These are phyloP conservation scores for Leishmania aethiopica DNA, from an alignment of 208 protist genomes.

Conservation along the genomic window DNA sequence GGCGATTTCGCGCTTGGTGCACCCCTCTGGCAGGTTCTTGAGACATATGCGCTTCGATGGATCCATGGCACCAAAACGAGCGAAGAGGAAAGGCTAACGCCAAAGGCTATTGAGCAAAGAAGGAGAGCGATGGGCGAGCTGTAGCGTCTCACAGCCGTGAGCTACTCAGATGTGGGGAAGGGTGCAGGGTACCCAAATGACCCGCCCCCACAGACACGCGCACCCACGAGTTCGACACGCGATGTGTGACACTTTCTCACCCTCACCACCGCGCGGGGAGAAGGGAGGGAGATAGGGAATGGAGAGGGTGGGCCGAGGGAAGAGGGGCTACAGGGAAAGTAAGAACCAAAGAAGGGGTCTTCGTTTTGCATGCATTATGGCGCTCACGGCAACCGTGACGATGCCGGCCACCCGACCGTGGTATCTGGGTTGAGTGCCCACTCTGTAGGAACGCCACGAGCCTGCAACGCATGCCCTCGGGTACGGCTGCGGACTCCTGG, in stretches of 20 bases:
- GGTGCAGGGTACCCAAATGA: neutral
- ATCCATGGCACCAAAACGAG: conserved; percentile 50
- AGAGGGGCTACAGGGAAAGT: too few relatives aligned
- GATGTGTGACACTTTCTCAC: neutral
- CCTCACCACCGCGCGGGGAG: neutral
- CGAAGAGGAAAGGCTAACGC: neutral
- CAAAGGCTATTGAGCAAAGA: neutral
- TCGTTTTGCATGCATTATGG: neutral
- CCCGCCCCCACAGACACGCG: neutral
- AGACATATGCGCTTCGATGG: conserved; percentile 87
- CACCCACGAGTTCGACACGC: neutral
- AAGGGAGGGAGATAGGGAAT: neutral
- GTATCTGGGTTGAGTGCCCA: neutral
- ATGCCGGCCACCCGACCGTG: neutral
- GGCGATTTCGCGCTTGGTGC: conserved; percentile 85
- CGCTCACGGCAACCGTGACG: neutral
- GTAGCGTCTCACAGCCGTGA: neutral
- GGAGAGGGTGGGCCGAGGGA: neutral
- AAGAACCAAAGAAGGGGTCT: neutral
- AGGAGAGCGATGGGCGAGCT: neutral
- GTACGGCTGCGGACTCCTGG: neutral
- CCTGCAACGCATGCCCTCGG: too few relatives aligned
- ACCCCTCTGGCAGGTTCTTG: conserved; percentile 79
- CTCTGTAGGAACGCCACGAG: too few relatives aligned
- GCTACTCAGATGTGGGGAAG: neutral